These are phyloP conservation scores for Lasiosphaeria miniovina DNA, from an alignment of 495 filamentous ascomycete species.

Conservation along the genomic window DNA sequence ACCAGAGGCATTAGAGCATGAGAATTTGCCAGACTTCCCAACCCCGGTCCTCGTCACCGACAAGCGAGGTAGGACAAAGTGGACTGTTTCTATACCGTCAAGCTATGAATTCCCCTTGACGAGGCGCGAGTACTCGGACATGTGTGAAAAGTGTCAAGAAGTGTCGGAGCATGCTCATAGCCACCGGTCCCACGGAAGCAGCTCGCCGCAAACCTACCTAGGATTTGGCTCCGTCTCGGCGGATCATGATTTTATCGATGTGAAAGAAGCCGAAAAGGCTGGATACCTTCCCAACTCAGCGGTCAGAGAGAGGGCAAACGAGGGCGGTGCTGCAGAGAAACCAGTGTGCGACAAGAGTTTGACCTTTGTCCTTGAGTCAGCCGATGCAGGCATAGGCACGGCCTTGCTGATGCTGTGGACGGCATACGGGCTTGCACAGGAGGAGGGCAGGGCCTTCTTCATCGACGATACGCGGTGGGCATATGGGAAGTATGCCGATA, in stretches of 20 bases:
- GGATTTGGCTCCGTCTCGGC: constrained; percentile 56
- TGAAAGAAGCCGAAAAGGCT: constrained; percentile 57
- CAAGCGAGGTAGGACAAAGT: constrained; percentile 53
- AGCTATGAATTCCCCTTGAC: constrained; percentile 56
- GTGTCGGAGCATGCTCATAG: constrained; percentile 49
- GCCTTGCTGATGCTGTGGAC: constrained; percentile 71
- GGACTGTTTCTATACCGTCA: constrained; percentile 68
- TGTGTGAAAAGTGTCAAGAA: constrained; percentile 58
- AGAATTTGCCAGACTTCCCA: constrained; percentile 52
- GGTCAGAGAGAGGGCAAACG: constrained; percentile 16
- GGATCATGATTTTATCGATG: constrained; percentile 66
- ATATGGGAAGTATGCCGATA: constrained; percentile 65
- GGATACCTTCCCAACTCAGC: constrained; percentile 48
- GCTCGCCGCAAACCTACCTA: constrained; percentile 38
- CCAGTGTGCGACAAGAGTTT: constrained; percentile 61
- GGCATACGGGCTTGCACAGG: constrained; percentile 68
- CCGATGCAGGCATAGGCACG: constrained; percentile 65
- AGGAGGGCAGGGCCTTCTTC: constrained; percentile 69
- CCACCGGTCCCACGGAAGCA: constrained; percentile 38
- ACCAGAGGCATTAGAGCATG: constrained; percentile 51
- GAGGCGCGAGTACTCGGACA: constrained; percentile 54
- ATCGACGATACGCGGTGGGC: constrained; percentile 74
- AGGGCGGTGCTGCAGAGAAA: constrained; percentile 28
- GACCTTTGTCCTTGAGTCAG: constrained; percentile 67
- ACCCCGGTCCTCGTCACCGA: constrained; percentile 59